A percentile compares a stretch with the other conserved stretches of the same genome.
Conservation (phyloP, 441 rosid genomes). For the Populus tomentosa region DNA sequence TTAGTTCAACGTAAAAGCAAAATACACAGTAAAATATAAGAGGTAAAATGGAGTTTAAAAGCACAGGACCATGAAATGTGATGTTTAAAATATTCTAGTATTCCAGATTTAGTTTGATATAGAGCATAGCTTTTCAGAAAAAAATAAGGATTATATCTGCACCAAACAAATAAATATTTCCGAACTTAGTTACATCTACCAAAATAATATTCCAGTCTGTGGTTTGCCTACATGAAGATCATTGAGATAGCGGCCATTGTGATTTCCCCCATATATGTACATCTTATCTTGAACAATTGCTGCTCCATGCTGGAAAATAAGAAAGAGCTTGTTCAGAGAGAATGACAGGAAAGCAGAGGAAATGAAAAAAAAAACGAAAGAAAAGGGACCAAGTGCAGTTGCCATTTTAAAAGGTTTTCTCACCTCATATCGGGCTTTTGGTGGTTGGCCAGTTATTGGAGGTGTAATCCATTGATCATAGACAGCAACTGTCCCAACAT, state of each 20-base stretch:
- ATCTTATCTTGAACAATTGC: conserved; percentile 85
- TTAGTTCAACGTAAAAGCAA: neutral
- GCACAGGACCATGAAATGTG: neutral
- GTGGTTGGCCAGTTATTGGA: conserved; percentile 72
- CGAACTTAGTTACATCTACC: neutral
- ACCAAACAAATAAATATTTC: neutral
- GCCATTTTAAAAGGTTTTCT: conserved; percentile 14
- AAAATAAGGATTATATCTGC: neutral
- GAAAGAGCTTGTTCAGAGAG: conserved; percentile 15
- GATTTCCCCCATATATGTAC: conserved; percentile 97
- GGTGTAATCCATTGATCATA: conserved; percentile 93
- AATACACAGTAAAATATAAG: neutral
- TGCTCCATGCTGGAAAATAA: conserved; percentile 79
- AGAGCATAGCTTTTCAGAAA: neutral
- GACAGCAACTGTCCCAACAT: conserved; percentile 60
- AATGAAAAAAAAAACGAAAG: neutral
- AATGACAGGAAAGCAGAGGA: conserved; percentile 15
- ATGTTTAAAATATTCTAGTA: neutral
- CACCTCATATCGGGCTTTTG: conserved; percentile 97
- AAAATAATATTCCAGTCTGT: neutral
- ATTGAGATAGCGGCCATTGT: conserved; percentile 93
- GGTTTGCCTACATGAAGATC: conserved; percentile 82
- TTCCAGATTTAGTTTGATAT: neutral
- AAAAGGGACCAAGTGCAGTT: neutral
- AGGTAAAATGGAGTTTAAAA: neutral